Evolutionary conservation across 805 yeast species (phyloP).

Genomic region (Metschnikowia picachoensis): DNA sequence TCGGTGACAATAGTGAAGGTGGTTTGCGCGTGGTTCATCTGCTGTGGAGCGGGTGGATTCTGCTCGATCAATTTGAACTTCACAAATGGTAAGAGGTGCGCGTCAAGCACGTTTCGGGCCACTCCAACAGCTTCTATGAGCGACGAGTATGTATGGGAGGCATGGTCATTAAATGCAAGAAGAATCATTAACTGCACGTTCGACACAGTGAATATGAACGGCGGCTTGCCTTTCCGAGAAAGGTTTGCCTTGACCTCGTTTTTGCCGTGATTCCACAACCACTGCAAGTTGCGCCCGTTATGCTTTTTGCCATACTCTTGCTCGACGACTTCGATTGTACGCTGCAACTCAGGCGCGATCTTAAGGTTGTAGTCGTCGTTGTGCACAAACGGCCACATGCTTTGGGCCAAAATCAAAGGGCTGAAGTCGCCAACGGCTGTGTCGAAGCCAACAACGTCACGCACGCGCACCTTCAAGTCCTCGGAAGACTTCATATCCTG

Average conservation of each 20-base stretch:
- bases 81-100: slow-evolving; percentile 74
- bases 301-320: slow-evolving; percentile 71
- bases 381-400: slow-evolving; percentile 78
- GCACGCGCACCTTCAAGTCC: slow-evolving; percentile 61
- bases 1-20: slow-evolving; percentile 69
- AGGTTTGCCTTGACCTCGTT: slow-evolving; percentile 88
- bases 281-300: slow-evolving; percentile 81
- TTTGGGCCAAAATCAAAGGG: slow-evolving; percentile 78
- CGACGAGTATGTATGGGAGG: slow-evolving; percentile 54
- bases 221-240: slow-evolving; percentile 75
- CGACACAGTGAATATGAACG: slow-evolving; percentile 77
- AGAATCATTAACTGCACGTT: slow-evolving; percentile 84
- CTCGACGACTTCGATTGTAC: slow-evolving; percentile 64
- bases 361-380: slow-evolving; percentile 38
- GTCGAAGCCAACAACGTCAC: slow-evolving; percentile 34
- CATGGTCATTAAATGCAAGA: slow-evolving; percentile 73
- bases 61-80: slow-evolving; percentile 73
- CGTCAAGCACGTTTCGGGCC: slow-evolving; percentile 59
- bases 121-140: slow-evolving; percentile 67
- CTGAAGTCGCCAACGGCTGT: slow-evolving; percentile 44
- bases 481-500: slow-evolving; percentile 85
- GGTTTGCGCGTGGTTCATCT: slow-evolving; percentile 44
- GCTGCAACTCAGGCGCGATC: slow-evolving; percentile 65
- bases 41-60: slow-evolving; percentile 57
- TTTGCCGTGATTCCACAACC: slow-evolving; percentile 95